These are phyloP conservation scores for Gossypium davidsonii DNA, from an alignment of 441 rosid genomes.

Conservation along the genomic window DNA sequence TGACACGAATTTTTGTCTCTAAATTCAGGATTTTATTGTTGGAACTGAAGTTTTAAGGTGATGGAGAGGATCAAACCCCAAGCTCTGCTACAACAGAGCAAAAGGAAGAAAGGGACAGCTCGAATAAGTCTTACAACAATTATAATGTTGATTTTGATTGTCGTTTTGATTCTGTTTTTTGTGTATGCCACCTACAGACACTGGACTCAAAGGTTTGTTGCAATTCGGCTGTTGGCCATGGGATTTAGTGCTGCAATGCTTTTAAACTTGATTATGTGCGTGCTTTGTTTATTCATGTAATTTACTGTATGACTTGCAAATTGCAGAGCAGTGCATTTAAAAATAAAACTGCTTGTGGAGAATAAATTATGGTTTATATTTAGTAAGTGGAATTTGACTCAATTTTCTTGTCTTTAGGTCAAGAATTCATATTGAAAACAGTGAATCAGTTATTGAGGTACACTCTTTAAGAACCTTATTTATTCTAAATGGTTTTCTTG, in stretches of 20 bases:
- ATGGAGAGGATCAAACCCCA: constrained; percentile 95
- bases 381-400: neutral
- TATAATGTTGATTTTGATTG: constrained; percentile 38
- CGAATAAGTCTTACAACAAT: constrained; percentile 54
- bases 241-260: neutral
- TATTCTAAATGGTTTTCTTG: neutral
- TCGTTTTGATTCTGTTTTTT: constrained; percentile 48
- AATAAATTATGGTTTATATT: neutral
- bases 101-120: constrained; percentile 74
- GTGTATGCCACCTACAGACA: constrained; percentile 60
- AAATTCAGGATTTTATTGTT: neutral
- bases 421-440: constrained; percentile 29
- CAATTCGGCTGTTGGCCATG: neutral
- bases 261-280: neutral
- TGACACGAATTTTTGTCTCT: neutral
- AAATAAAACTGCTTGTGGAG: neutral
- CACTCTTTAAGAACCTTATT: neutral
- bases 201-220: constrained; percentile 60
- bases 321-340: neutral
- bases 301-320: neutral
- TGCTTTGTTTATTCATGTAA: neutral
- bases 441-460: constrained; percentile 45
- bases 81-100: constrained; percentile 77
- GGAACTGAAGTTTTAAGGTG: constrained; percentile 13
- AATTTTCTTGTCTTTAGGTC: constrained; percentile 34